Conservation (phyloP, 208 protist species). For the Leishmania major region DNA sequence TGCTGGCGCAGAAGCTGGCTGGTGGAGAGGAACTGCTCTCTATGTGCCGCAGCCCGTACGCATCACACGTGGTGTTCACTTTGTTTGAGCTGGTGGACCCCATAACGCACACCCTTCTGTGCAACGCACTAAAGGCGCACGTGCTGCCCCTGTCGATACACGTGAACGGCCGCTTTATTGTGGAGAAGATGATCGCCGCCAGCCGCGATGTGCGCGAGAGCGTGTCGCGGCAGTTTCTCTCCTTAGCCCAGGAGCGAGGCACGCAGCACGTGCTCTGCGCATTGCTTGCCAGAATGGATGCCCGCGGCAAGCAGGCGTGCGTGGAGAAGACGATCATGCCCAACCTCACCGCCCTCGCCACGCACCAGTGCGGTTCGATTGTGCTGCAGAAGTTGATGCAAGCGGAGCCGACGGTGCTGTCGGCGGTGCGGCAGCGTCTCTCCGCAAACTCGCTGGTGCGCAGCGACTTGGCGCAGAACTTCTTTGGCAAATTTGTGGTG, state of each 20-base stretch:
- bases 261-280: constrained; percentile 85
- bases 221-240: constrained; percentile 68
- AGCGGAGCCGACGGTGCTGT: constrained; percentile 42
- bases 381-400: constrained; percentile 86
- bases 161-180: constrained; percentile 87
- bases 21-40: constrained; percentile 55
- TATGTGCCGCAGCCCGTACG: constrained; percentile 69
- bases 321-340: constrained; percentile 54
- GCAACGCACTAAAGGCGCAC: constrained; percentile 65
- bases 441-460: constrained; percentile 42
- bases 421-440: constrained; percentile 53
- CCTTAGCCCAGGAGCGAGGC: constrained; percentile 66
- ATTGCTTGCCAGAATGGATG: constrained; percentile 69
- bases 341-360: constrained; percentile 57
- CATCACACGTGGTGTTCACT: constrained; percentile 79
- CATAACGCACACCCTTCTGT: constrained; percentile 67
- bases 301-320: constrained; percentile 58
- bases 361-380: constrained; percentile 71
- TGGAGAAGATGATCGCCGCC: constrained; percentile 75
- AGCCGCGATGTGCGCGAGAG: constrained; percentile 84
- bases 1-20: constrained; percentile 62
- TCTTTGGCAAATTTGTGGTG: constrained; percentile 89
- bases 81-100: constrained; percentile 78
- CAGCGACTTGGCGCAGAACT: constrained; percentile 77
- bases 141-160: constrained; percentile 64